Evolutionary conservation across 2,329 filamentous ascomycete genomes (phyloP).

Genomic region (Pseudogymnoascus sp.): DNA sequence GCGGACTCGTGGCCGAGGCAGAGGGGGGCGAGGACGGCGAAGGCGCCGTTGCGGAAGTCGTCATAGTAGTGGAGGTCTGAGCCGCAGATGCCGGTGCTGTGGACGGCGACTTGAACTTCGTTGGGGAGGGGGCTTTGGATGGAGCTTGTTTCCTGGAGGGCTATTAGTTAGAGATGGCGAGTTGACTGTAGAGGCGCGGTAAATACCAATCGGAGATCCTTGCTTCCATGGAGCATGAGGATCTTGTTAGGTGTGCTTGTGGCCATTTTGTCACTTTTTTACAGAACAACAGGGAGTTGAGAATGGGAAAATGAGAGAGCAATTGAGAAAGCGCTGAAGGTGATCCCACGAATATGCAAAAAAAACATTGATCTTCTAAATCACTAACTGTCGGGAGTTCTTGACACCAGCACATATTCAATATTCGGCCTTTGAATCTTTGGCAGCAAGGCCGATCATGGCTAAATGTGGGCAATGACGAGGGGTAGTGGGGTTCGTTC

Average conservation of each 20-base stretch:
- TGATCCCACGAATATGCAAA: not conserved
- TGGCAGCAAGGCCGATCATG: not conserved
- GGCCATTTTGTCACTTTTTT: not conserved
- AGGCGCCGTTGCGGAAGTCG: slow-evolving; percentile 86
- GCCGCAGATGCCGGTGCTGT: slow-evolving; percentile 94
- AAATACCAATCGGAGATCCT: slow-evolving; percentile 27
- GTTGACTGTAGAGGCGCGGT: not conserved
- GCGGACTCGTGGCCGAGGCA: slow-evolving; percentile 92
- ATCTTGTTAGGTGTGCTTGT: not conserved
- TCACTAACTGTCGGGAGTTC: not conserved
- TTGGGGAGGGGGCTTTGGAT: slow-evolving; percentile 19
- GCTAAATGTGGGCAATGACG: not conserved
- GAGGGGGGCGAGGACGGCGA: slow-evolving; percentile 81
- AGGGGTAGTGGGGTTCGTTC: not conserved
- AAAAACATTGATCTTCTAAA: not conserved
- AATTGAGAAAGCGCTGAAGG: not conserved
- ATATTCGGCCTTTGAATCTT: not conserved
- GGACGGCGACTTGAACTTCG: slow-evolving; percentile 80
- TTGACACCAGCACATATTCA: not conserved
- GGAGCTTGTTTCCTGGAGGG: slow-evolving; percentile 16
- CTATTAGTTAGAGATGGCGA: not conserved
- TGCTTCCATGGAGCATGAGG: slow-evolving; percentile 24
- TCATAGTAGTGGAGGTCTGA: slow-evolving; percentile 98
- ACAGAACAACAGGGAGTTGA: not conserved
- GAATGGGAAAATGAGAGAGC: not conserved